phyloP scores from a whole-genome alignment of 1,284 basidiomycete genomes.

The Sanghuangporus sanghuang region DNA sequence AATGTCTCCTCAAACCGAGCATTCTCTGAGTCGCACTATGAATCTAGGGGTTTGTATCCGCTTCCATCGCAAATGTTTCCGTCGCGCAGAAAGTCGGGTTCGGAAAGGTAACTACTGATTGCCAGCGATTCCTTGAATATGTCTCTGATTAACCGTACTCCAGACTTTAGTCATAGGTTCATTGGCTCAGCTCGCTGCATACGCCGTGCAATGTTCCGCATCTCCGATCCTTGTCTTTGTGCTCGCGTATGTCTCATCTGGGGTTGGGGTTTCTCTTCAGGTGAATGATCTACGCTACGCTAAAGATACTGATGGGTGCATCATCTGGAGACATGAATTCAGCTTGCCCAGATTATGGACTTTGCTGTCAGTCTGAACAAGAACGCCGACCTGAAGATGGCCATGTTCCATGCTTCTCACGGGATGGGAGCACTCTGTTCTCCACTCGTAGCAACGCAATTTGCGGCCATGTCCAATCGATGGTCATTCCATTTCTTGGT shows the following conservation, averaged over 20 bases:
- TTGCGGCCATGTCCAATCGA: constrained; percentile 36
- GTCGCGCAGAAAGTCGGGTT: constrained; percentile 49
- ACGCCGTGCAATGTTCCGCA: constrained; percentile 33
- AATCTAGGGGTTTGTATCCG: constrained; percentile 41
- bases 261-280: constrained; percentile 21
- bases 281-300: background rate
- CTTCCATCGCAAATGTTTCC: constrained; percentile 43
- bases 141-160: background rate
- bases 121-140: background rate
- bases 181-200: constrained; percentile 29
- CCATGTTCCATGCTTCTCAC: constrained; percentile 49
- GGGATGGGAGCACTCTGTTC: constrained; percentile 52
- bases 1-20: background rate
- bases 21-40: background rate
- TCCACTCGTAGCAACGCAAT: constrained; percentile 62
- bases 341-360: constrained; percentile 56
- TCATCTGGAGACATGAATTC: background rate
- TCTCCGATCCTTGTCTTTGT: constrained; percentile 35
- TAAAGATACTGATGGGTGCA: background rate
- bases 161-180: constrained; percentile 14
- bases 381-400: constrained; percentile 44
- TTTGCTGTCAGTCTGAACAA: constrained; percentile 41
- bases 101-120: constrained; percentile 37
- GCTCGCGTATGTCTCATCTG: constrained; percentile 17
- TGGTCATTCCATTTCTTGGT: constrained; percentile 67